These are phyloP conservation scores for Wickerhamiella bombiphila DNA, from an alignment of 805 yeast genomes.

Conservation along the genomic window DNA sequence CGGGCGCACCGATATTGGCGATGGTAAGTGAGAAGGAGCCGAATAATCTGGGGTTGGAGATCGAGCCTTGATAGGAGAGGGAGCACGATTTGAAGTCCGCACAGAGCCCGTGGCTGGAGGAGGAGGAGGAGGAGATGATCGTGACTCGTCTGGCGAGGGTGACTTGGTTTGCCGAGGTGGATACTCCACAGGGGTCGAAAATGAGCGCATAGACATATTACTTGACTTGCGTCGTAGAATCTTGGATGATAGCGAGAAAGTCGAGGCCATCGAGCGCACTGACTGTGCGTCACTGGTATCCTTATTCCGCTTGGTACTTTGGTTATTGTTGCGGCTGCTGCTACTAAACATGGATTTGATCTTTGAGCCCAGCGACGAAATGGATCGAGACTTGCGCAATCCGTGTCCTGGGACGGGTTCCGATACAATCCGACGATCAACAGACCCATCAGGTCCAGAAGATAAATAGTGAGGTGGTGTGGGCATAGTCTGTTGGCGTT, in stretches of 20 bases:
- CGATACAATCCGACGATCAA: not conserved
- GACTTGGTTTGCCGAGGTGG: not conserved
- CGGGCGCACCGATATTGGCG: not conserved
- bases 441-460: no score
- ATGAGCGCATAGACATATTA: not conserved
- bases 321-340: not conserved
- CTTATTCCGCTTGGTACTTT: not conserved
- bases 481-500: no score
- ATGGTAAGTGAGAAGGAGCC: not conserved
- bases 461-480: no score
- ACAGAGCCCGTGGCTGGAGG: not conserved
- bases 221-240: slow-evolving; percentile 1
- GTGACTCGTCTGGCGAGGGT: not conserved
- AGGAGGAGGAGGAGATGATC: not conserved
- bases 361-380: slow-evolving; percentile 3
- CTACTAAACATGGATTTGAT: slow-evolving; percentile 1
- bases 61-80: not conserved
- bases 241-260: slow-evolving; percentile 19
- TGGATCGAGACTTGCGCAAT: slow-evolving; percentile 1
- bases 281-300: slow-evolving; percentile 7
- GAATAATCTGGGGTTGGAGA: not conserved
- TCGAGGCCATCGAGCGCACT: slow-evolving; percentile 17
- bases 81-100: not conserved
- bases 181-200: not conserved
- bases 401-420: not conserved